phyloP scores from a whole-genome alignment of 352 stramenopile species.

The Phytophthora uliginosa region DNA sequence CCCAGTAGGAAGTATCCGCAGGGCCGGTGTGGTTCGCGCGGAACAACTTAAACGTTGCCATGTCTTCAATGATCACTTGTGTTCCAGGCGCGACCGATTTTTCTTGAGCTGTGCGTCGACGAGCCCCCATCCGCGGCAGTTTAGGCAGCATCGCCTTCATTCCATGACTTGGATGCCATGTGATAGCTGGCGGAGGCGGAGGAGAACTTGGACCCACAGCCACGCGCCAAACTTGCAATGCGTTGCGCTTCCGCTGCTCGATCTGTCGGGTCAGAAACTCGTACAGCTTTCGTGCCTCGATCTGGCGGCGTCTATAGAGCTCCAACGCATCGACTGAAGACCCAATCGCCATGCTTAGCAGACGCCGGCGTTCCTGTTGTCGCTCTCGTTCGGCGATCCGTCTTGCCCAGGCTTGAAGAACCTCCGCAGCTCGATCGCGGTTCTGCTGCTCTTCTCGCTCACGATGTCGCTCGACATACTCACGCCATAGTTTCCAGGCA shows the following conservation, averaged over 20 bases:
- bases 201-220: slow-evolving; percentile 27
- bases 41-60: slow-evolving; percentile 72
- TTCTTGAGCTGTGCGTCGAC: slow-evolving; percentile 27
- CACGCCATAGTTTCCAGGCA: slow-evolving; percentile 63
- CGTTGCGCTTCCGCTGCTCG: slow-evolving; percentile 31
- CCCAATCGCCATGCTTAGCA: slow-evolving; percentile 15
- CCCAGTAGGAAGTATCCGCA: slow-evolving; percentile 79
- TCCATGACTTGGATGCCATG: slow-evolving; percentile 79
- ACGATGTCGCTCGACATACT: slow-evolving; percentile 52
- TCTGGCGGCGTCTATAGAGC: slow-evolving; percentile 53
- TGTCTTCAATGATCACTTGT: slow-evolving; percentile 65
- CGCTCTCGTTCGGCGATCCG: slow-evolving; percentile 24
- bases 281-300: slow-evolving; percentile 57
- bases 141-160: slow-evolving; percentile 63
- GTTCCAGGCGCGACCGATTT: slow-evolving; percentile 38
- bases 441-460: slow-evolving; percentile 42
- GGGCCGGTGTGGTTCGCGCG: slow-evolving; percentile 68
- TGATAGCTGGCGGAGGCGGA: slow-evolving; percentile 22
- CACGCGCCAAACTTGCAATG: slow-evolving; percentile 43
- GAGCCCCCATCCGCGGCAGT: slow-evolving; percentile 50
- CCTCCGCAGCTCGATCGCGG: slow-evolving; percentile 25
- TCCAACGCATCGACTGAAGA: slow-evolving; percentile 55
- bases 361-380: slow-evolving; percentile 22
- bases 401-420: slow-evolving; percentile 61
- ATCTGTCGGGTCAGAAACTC: slow-evolving; percentile 48